These are phyloP conservation scores for Arthrinium phaeospermum DNA, from an alignment of 2,329 filamentous ascomycete species.

Conservation along the genomic window DNA sequence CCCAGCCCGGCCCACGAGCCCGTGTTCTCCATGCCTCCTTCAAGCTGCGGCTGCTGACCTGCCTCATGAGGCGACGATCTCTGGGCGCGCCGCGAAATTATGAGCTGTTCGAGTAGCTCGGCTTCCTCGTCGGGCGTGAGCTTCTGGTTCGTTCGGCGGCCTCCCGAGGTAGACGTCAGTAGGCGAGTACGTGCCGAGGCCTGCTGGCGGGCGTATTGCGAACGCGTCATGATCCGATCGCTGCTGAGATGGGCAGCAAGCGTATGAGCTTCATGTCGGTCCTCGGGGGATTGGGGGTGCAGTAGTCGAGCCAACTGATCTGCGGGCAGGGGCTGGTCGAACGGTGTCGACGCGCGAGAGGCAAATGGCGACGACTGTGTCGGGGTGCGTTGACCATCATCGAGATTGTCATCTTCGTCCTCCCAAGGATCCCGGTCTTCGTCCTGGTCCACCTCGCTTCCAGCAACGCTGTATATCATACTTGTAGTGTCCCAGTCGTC, in stretches of 20 bases:
- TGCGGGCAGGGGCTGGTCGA: slow-evolving; percentile 69
- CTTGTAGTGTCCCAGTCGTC: slow-evolving; percentile 79
- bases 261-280: slow-evolving; percentile 79
- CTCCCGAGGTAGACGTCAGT: slow-evolving; percentile 56
- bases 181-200: slow-evolving; percentile 74
- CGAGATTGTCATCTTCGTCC: slow-evolving; percentile 50
- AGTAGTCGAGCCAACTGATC: slow-evolving; percentile 79
- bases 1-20: slow-evolving; percentile 68
- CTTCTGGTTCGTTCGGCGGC: slow-evolving; percentile 39
- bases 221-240: slow-evolving; percentile 78
- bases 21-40: slow-evolving; percentile 24
- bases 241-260: slow-evolving; percentile 80
- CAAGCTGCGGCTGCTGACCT: slow-evolving; percentile 24
- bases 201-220: slow-evolving; percentile 71
- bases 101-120: slow-evolving; percentile 64
- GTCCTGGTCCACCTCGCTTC: slow-evolving; percentile 46
- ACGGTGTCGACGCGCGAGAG: slow-evolving; percentile 59
- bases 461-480: slow-evolving; percentile 60
- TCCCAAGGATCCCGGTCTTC: slow-evolving; percentile 55
- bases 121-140: slow-evolving; percentile 64
- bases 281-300: slow-evolving; percentile 77
- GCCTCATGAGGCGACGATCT: neutral
- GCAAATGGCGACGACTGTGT: slow-evolving; percentile 68
- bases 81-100: slow-evolving; percentile 55
- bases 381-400: slow-evolving; percentile 70